Percentiles rank a stretch among this genome's conserved stretches.
Conservation (phyloP, 352 stramenopile genomes). For the Pythium grandisporangium region DNA sequence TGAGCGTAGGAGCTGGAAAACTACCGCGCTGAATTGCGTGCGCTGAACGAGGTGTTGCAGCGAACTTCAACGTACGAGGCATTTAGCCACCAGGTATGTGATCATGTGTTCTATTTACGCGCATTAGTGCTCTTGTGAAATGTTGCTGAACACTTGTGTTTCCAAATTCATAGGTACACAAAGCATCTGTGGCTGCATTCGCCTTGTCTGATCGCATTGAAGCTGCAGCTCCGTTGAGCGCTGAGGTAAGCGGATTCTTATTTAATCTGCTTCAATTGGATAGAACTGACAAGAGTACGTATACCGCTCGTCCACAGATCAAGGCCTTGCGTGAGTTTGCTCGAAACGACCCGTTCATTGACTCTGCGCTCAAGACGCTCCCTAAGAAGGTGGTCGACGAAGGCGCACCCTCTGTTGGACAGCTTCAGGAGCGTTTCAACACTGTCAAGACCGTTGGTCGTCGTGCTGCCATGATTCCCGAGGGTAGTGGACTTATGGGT, state of each 20-base stretch:
- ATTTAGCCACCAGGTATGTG: constrained; percentile 79
- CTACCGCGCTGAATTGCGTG: constrained; percentile 54
- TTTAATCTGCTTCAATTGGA: no score
- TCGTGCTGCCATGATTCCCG: constrained; percentile 54
- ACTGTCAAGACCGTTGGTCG: constrained; percentile 66
- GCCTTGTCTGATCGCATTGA: constrained; percentile 77
- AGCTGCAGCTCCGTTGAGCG: constrained; percentile 51
- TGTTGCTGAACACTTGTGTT: no score
- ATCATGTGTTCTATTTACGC: no score
- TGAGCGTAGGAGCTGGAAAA: constrained; percentile 35
- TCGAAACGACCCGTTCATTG: constrained; percentile 68
- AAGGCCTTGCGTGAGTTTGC: constrained; percentile 55
- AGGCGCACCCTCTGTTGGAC: constrained; percentile 55
- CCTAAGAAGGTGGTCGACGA: constrained; percentile 49
- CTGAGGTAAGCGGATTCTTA: constrained; percentile 34
- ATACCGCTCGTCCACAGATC: constrained; percentile 23
- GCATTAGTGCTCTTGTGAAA: no score
- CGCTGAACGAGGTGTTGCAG: constrained; percentile 59
- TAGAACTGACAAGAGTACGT: no score
- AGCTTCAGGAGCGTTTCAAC: constrained; percentile 80
- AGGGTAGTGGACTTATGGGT: constrained; percentile 56
- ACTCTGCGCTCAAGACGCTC: constrained; percentile 52
- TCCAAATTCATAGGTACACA: no score
- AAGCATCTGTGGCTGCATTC: constrained; percentile 68
- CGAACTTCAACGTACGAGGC: constrained; percentile 74